Conservation (phyloP, 192 early-diverging fungal species). For the Rhizophagus clarus region DNA sequence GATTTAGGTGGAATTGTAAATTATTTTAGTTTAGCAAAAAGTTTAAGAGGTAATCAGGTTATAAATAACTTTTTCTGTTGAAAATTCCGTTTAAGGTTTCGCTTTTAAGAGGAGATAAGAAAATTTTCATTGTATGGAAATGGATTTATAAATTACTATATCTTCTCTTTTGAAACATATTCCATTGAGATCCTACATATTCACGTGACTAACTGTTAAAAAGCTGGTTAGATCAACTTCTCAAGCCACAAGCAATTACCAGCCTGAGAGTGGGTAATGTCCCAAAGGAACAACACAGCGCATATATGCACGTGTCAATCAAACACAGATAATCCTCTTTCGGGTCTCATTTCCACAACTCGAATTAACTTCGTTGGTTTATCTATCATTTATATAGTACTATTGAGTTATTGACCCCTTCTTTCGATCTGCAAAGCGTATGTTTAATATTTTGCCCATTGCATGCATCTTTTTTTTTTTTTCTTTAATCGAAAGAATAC, state of each 20-base stretch:
- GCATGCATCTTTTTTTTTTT: constrained; percentile 1
- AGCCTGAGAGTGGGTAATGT: too few species aligned
- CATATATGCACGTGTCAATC: neutral
- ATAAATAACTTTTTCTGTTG: neutral
- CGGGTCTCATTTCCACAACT: neutral
- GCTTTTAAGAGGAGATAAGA: neutral
- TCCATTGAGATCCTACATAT: neutral
- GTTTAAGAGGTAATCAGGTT: neutral
- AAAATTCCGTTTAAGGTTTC: neutral
- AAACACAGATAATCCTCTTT: neutral
- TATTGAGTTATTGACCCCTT: too few species aligned
- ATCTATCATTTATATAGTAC: neutral
- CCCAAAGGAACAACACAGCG: too few species aligned
- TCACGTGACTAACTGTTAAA: neutral
- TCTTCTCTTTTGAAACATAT: neutral
- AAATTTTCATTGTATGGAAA: neutral
- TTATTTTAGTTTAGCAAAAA: too few species aligned
- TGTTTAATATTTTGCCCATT: neutral
- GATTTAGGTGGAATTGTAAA: neutral
- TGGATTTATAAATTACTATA: neutral
- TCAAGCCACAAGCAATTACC: neutral
- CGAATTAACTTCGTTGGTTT: neutral
- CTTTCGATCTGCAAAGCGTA: too few species aligned
- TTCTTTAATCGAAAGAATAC: neutral
- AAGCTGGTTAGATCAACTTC: neutral